Conservation (phyloP, 2,329 filamentous ascomycete genomes). For the Alternaria alternata region DNA sequence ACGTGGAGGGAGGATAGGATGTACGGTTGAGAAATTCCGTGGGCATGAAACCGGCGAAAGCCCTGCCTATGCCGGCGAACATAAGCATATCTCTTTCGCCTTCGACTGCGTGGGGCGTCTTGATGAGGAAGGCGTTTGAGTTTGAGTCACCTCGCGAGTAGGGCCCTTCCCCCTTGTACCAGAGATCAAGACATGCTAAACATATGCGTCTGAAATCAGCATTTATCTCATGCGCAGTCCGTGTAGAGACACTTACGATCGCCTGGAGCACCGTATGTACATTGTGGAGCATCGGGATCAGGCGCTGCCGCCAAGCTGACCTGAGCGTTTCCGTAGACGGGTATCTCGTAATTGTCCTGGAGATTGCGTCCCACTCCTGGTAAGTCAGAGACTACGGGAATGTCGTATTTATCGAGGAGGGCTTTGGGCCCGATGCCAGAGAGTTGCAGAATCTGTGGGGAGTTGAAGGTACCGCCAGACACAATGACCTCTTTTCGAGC, state of each 20-base stretch:
- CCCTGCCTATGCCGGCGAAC: constrained; percentile 56
- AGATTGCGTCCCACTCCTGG: constrained; percentile 33
- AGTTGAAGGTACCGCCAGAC: constrained; percentile 63
- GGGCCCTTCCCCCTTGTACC: constrained; percentile 27
- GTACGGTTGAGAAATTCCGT: constrained; percentile 54
- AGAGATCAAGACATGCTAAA: constrained; percentile 23
- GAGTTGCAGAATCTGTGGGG: constrained; percentile 69
- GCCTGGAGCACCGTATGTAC: constrained; percentile 30
- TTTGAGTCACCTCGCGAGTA: constrained; percentile 56
- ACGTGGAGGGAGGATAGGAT: constrained; percentile 18
- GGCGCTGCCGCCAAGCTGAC: constrained; percentile 4
- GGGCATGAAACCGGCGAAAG: constrained; percentile 61
- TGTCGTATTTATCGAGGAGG: constrained; percentile 62
- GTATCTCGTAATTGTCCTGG: constrained; percentile 43
- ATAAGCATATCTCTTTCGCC: constrained; percentile 62
- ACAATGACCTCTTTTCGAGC: constrained; percentile 33
- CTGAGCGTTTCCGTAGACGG: constrained; percentile 61
- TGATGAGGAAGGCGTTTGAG: constrained; percentile 60
- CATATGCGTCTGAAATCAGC: neutral
- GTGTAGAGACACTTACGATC: constrained; percentile 6
- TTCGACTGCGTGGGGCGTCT: constrained; percentile 50
- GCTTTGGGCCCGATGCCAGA: constrained; percentile 65
- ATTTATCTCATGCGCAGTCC: neutral
- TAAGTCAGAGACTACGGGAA: constrained; percentile 62
- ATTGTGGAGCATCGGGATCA: constrained; percentile 16